Base-by-base conservation (phyloP, 495 filamentous ascomycete genomes). In the Beverwykella pulmonaria region DNA sequence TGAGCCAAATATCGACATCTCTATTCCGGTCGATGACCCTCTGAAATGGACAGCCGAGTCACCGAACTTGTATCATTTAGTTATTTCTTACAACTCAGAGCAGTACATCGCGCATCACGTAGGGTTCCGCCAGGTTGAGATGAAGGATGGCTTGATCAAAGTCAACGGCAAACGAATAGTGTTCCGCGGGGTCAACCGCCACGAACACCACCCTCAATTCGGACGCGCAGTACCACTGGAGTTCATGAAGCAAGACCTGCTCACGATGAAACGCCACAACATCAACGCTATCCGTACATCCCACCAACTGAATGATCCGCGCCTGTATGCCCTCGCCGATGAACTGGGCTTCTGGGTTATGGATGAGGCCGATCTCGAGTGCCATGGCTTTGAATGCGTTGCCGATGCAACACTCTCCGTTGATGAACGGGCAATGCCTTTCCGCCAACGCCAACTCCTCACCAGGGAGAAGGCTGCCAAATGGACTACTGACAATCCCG, bases 291-390 rank as follows among this genome's bases (percentile, higher is more conserved):
- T 73, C 34, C 63, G 73, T 3, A 69, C 67, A 9, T 71, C 63
- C 9, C 73, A 75, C 63, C 63, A 75, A 19, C 68, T 71, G 1
- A 67, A 67, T 22, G 67, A 75, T 55, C 56, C 68, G 12, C 59
- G 65, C 1, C 26, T 75, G n/a, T 84, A 85, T 53, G 82, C 85
- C n/a, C 73, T 90, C 1, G 84, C 83, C 44, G 86, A 90, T 65
- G 86, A 90, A 68, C 73, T 90, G 29, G 88, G 88, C 0, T 76
- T 91, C 30, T 90, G 83, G 79, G 81, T 90, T 15, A 87, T 90
- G 64, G 88, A 90, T 57, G 88, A 91, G 72, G 85, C 86, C 0
- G 88, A 91, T 69, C 80, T 90, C 0, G 88, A 89, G 73, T 89
- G 86, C 64, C 88, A 89, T 52, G 87, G 88, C 1, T 89, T 90